Conservation (phyloP, 768 basidiomycete genomes). For the Epithele typhae region DNA sequence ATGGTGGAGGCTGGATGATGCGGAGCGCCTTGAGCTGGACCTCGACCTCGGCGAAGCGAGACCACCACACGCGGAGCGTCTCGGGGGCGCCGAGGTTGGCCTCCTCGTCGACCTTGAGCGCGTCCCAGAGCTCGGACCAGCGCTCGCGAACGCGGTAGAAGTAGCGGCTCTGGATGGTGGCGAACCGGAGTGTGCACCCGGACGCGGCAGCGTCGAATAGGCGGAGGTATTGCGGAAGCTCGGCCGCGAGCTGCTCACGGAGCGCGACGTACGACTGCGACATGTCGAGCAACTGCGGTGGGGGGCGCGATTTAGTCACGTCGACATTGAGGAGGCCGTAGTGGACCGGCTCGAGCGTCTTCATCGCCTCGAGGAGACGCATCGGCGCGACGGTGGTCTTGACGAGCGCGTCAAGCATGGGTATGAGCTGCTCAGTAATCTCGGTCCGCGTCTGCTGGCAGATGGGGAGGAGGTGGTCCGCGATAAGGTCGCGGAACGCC, state of each 20-base stretch:
- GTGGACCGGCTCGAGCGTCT: slow-evolving; percentile 68
- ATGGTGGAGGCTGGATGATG: slow-evolving; percentile 34
- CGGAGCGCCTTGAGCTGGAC: slow-evolving; percentile 36
- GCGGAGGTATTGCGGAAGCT: slow-evolving; percentile 61
- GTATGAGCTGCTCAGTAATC: slow-evolving; percentile 51
- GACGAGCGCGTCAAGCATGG: slow-evolving; percentile 53
- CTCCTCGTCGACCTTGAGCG: slow-evolving; percentile 32
- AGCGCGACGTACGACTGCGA: slow-evolving; percentile 76
- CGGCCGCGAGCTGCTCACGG: slow-evolving; percentile 63
- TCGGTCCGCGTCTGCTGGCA: slow-evolving; percentile 33
- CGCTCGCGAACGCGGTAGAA: slow-evolving; percentile 55
- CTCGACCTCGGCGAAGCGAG: slow-evolving; percentile 66
- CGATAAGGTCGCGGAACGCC: slow-evolving; percentile 31
- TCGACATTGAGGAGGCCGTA: slow-evolving; percentile 64
- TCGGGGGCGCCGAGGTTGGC: slow-evolving; percentile 59
- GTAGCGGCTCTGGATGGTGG: slow-evolving; percentile 53
- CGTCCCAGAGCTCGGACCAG: slow-evolving; percentile 86
- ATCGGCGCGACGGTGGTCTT: slow-evolving; percentile 57
- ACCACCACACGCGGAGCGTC: slow-evolving; percentile 68
- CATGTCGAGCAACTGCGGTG: slow-evolving; percentile 62
- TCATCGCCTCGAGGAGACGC: slow-evolving; percentile 67
- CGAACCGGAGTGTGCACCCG: slow-evolving; percentile 46
- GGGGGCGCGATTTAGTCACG: slow-evolving; percentile 60
- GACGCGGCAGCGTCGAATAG: slow-evolving; percentile 60
- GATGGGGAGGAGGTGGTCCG: slow-evolving; percentile 33